Evolutionary conservation across 768 basidiomycete species (phyloP).

Genomic region (Pleurotus sapidus): DNA sequence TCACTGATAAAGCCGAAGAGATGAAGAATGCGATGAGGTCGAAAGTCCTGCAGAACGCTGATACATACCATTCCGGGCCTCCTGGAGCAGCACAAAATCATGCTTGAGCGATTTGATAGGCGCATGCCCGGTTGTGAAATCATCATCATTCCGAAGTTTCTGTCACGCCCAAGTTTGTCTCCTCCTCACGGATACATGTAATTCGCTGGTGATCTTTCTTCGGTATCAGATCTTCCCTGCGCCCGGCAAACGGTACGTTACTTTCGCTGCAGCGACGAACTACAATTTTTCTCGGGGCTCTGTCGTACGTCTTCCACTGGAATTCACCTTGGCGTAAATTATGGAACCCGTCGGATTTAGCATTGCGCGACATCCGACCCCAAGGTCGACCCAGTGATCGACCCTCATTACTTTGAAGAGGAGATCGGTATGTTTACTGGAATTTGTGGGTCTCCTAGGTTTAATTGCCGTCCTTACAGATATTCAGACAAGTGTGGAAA

Average conservation of each 20-base stretch:
- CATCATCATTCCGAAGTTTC: neutral
- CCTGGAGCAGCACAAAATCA: neutral
- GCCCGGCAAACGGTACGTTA: slow-evolving; percentile 39
- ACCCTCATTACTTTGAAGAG: neutral
- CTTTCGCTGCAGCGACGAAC: slow-evolving; percentile 32
- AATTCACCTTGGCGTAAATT: slow-evolving; percentile 25
- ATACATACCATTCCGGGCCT: neutral
- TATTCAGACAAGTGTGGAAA: slow-evolving; percentile 13
- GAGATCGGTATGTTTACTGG: slow-evolving; percentile 31
- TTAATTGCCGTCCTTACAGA: slow-evolving; percentile 18
- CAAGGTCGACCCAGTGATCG: neutral
- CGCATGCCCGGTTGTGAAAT: neutral
- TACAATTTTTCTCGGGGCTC: slow-evolving; percentile 47
- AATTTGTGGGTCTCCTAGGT: neutral
- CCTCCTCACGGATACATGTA: too few species aligned
- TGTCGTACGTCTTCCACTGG: slow-evolving; percentile 30
- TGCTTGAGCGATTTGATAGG: neutral
- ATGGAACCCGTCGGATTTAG: slow-evolving; percentile 24
- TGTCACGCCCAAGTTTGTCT: neutral
- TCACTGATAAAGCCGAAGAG: neutral
- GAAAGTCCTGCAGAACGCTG: neutral
- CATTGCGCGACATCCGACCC: neutral
- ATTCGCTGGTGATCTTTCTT: neutral
- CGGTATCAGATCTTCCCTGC: neutral
- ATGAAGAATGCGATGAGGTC: neutral